Base-by-base conservation (phyloP, 345 rosid genomes). In the Eucalyptus pauciflora region DNA sequence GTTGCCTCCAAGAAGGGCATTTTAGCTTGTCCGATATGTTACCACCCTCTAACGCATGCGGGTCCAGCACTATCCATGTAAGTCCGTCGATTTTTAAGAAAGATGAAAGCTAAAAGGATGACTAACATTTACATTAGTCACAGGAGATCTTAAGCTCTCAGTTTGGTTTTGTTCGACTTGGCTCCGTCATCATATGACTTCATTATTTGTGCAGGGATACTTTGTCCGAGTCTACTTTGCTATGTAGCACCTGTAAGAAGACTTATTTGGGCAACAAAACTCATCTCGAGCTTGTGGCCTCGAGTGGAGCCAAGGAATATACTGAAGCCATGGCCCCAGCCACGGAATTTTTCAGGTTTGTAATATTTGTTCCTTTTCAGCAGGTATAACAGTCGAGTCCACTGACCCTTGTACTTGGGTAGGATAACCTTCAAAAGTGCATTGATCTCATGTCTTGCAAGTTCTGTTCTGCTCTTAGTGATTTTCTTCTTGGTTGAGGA, bases 1-100 rank as follows among this genome's bases (percentile, higher is more conserved):
- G 93, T 64, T 29, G 81, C 86, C 50, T 49, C 43, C 24, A 89
- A 67, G 86, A 89, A 89, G 85, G 89, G 88, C 86, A 89, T 93
- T 81, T 90, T 97, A 79, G 99, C 98, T 86, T 96, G 98, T 91
- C 99, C 99, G 31, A 92, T 97, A 45, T 95, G 99, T 91, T 96
- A 93, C 88, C 37, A 88, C 89, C 94, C 94, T 16, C 90, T 97
- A 12, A 90, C 88, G 20, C 52, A 85, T 88, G 91, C n/a, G 13
- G 90, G 89, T 62, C 87, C 92, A 3, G 76, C 88, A 85, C 86
- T 92, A 87, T 93, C 92, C 71, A 52, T 93, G 97, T 95, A 90
- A 92, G 96, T 91, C 87, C 18, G 1, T 18, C 12, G 14, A 86
- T 76, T 76, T 29, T 16, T 76, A 29, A 76, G 85, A 2, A 41